phyloP scores from a whole-genome alignment of 2,329 filamentous ascomycete species.

The Myriangium duriaei region DNA sequence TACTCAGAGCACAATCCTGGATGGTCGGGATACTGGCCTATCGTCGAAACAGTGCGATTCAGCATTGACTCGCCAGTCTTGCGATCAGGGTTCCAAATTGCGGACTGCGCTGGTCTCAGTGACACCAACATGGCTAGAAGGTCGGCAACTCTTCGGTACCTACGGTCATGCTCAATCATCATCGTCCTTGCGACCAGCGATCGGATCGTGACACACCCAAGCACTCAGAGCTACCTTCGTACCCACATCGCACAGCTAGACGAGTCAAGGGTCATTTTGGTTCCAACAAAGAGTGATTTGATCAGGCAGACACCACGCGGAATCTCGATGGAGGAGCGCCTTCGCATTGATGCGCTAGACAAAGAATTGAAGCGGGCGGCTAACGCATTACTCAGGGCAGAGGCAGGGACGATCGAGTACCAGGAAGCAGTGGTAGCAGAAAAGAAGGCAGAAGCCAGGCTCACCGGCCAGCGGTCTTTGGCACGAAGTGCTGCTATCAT shows the following conservation, averaged over 20 bases:
- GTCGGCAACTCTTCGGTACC: background rate
- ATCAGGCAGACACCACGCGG: background rate
- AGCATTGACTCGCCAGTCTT: constrained; percentile 4
- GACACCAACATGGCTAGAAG: constrained; percentile 7
- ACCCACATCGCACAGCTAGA: background rate
- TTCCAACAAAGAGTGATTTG: background rate
- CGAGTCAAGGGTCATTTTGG: background rate
- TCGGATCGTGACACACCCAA: background rate
- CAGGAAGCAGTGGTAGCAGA: background rate
- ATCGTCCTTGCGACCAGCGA: background rate
- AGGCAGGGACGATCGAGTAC: background rate
- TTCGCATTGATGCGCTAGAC: too few species aligned
- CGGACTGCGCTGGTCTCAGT: constrained; percentile 7
- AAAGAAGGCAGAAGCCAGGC: background rate
- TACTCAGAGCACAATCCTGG: background rate
- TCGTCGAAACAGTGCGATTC: background rate
- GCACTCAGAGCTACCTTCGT: background rate
- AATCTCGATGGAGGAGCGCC: too few species aligned
- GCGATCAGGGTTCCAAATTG: constrained; percentile 2
- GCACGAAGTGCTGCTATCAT: background rate
- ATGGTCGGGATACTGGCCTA: background rate
- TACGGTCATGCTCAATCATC: background rate
- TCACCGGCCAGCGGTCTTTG: background rate
- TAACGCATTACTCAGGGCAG: too few species aligned
- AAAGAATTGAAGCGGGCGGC: too few species aligned